These are phyloP conservation scores for Boletus speciosus DNA, from an alignment of 768 basidiomycete species.

Conservation along the genomic window DNA sequence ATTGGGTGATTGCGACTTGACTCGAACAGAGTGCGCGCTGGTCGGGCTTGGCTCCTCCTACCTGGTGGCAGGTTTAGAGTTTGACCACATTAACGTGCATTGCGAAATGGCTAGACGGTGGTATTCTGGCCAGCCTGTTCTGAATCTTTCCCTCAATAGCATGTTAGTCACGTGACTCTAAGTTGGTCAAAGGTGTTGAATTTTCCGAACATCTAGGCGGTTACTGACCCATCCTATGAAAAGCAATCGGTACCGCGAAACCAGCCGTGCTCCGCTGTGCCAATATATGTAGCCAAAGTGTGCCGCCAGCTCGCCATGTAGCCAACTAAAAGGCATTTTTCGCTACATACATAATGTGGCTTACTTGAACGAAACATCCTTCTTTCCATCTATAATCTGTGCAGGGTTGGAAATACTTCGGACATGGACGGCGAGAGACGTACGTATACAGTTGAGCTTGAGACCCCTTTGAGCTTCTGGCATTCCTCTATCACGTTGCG, in stretches of 20 bases:
- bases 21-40: neutral
- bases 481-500: conserved; percentile 60
- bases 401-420: neutral
- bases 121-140: too few species aligned
- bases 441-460: conserved; percentile 33
- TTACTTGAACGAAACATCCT: neutral
- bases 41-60: neutral
- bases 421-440: neutral
- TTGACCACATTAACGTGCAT: neutral
- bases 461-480: conserved; percentile 53
- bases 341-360: neutral
- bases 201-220: neutral
- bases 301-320: neutral
- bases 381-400: conserved; percentile 23
- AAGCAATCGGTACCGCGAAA: neutral
- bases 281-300: neutral
- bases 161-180: neutral
- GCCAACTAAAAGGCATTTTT: neutral
- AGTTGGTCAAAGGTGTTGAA: neutral
- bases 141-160: neutral
- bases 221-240: too few species aligned
- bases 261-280: neutral
- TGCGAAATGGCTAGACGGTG: neutral
- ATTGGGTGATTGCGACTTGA: neutral
- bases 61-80: neutral